Base-by-base conservation (phyloP, 805 yeast genomes). In the Wickerhamiella brachini region DNA sequence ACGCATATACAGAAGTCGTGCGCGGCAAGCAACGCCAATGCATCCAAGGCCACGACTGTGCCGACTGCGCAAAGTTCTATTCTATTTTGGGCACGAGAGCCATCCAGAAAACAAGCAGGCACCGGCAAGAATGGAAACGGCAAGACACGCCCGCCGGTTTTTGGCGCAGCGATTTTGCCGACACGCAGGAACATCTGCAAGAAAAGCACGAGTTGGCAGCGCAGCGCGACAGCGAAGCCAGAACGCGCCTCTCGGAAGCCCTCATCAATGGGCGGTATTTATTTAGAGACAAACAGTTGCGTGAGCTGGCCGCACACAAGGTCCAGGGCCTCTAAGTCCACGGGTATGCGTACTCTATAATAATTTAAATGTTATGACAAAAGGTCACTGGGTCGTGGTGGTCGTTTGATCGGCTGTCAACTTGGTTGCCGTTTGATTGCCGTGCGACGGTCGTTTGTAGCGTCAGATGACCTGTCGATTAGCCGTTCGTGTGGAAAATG, bases 111-210 rank as follows among this genome's bases (percentile, higher is more conserved):
- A 54, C 51, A 18, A 56, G 63, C 4, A 53, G 62, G 3, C 64
- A 65, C 44, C 49, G 59, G 9, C 62, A 66, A 46, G 39, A 61
- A 22, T 65, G 68, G 58, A 60, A 57, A 6, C 62, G 73, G 44
- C 70, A 71, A 0, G 67, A 68, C 3, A 69, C 77, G 1, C 84
- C 83, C 1, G 80, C 80, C 0, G 83, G 83, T 0, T 78, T 73
- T 62, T 79, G 77, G 55, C 63, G 78, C 41, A 68, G 79, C 22
- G 84, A 78, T 49, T 79, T 81, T 55, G 83, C 85, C 0, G 66
- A 65, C 5, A 75, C 83, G 0, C 83, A 77, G 53, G 78, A 80
- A 56, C 61, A 66, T 12, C 57, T 49, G 1, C 65, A 59, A 44
- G 78, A 72, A 51, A 70, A 68, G 55, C 53, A 53, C 17, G 63